Evolutionary conservation across 176 grass and related monocot genomes (phyloP).

Genomic region (Chrysopogon serrulatus): DNA sequence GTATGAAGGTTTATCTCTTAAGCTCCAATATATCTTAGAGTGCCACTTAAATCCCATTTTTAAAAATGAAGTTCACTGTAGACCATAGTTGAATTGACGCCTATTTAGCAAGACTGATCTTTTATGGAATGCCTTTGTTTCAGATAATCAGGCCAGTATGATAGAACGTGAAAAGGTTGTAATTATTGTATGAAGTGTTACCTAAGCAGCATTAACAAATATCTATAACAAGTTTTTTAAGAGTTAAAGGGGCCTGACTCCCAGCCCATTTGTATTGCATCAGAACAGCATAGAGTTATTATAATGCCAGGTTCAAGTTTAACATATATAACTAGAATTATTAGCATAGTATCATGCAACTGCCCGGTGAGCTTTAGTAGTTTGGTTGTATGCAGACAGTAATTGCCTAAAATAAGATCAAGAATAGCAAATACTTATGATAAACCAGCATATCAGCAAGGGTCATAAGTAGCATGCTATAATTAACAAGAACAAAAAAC

Average conservation of each 20-base stretch:
- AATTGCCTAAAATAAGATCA: neutral
- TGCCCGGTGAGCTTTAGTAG: neutral
- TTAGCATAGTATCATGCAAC: neutral
- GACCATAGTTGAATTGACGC: neutral
- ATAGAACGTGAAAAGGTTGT: neutral
- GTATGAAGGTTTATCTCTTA: neutral
- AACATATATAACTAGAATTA: neutral
- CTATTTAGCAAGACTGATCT: neutral
- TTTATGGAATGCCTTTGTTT: neutral
- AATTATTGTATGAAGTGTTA: neutral
- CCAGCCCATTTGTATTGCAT: neutral
- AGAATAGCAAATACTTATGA: neutral
- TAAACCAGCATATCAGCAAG: neutral
- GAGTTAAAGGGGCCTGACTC: neutral
- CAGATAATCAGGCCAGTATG: neutral
- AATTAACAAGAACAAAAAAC: neutral
- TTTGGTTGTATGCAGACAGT: neutral
- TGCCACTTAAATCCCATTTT: neutral
- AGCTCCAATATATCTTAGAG: neutral
- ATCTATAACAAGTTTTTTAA: neutral
- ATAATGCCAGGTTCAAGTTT: neutral
- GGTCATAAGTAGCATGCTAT: neutral
- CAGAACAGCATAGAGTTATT: neutral
- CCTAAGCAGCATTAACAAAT: neutral
- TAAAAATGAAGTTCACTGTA: neutral